Evolutionary conservation across 2,329 filamentous ascomycete species (phyloP).

Genomic region (Aspergillus pseudoglaucus): DNA sequence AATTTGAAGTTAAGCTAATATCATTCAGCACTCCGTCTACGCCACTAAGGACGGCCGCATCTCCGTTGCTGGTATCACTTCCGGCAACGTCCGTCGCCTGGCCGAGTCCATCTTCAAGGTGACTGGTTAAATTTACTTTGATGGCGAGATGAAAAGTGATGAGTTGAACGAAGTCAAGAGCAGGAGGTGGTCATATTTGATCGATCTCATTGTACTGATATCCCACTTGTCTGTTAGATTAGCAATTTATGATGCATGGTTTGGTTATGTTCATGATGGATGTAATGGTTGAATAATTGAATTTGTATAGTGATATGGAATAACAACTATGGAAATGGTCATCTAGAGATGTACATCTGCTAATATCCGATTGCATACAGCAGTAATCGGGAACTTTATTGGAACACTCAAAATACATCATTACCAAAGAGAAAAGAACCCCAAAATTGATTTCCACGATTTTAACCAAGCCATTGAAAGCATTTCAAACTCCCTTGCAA

Average conservation of each 20-base stretch:
- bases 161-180: conserved; percentile 2
- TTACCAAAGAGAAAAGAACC: no score
- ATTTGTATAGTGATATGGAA: no score
- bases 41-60: conserved; percentile 69
- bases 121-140: conserved; percentile 34
- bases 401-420: no score
- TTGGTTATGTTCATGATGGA: no score
- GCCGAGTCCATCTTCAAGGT: conserved; percentile 48
- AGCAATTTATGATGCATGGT: neutral
- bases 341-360: no score
- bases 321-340: no score
- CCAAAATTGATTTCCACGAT: no score
- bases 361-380: no score
- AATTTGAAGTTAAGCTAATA: conserved; percentile 5
- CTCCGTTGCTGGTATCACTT: conserved; percentile 45
- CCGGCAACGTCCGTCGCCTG: conserved; percentile 44
- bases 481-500: no score
- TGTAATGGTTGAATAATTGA: no score
- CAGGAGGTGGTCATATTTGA: conserved; percentile 1
- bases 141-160: conserved; percentile 3
- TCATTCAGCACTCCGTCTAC: conserved; percentile 77
- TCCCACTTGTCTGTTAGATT: conserved; percentile 17
- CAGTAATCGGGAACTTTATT: no score
- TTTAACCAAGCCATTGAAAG: no score
- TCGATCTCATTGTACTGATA: conserved; percentile 19